Evolutionary conservation across 495 filamentous ascomycete genomes (phyloP), one percentile per base, ranked within the genome.

Genomic region (Terfezia boudieri): DNA sequence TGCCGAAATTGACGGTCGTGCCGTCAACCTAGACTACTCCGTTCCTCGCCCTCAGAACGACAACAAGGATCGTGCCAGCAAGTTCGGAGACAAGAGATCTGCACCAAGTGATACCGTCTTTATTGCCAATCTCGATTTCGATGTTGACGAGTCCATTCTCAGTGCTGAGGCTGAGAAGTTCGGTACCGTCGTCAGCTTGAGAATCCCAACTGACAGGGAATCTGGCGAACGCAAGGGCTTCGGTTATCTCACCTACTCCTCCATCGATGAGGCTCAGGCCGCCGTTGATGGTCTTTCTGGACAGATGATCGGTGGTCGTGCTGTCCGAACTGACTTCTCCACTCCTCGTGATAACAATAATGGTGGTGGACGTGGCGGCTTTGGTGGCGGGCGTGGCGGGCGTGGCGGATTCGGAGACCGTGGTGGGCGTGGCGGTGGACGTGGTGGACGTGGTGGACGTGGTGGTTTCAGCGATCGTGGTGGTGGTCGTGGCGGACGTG

Each of bases 101-200:
- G 79, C 86, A 50, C 75, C 77, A 66, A 82, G 76, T 67, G 83
- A 88, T 61, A 98, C 90, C 54, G 76, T 98, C 48, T 98, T 92
- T 68, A 77, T 94, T 55, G 90, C 89, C 61, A 98, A 98, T 73
- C 71, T 98, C 50, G 75, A 82, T 41, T 98, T 93, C 71, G 79
- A 83, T 53, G 82, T 78, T 61, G 77, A 80, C 56, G 82, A 93
- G 72, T 80, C 86, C 50, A 70, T 74, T 55, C 70, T 98, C 54
- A 72, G 72, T 55, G 79, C 82, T 55, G 75, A 79, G 66, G 96
- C 95, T 71, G 76, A 77, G 58, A 73, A 76, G 56, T 75, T 81
- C 62, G 79, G 77, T 57, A 70, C 67, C 60, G 78, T 96, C 66
- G 72, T 78, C 57, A 81, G 82, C 60, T 78, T 95, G 56, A 79